Base-by-base conservation (phyloP, 768 basidiomycete species). In the Ramaria sp. region DNA sequence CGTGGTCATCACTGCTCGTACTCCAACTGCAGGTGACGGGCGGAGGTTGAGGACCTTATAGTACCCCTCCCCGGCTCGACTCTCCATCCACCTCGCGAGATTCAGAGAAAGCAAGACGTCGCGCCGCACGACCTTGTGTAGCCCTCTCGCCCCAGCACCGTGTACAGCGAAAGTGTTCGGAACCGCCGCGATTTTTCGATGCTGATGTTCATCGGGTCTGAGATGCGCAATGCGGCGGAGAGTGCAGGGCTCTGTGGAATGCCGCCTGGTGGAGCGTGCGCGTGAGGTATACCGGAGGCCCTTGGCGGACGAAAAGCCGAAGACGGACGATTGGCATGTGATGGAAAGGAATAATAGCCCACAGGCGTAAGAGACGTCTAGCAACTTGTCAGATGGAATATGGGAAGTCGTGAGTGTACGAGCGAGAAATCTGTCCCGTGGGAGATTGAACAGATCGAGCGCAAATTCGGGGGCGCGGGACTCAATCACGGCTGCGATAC, bases 111-210 rank as follows among this genome's bases (percentile, higher is more conserved):
- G 70, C 1, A 43, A 55, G 37, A 72, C 59, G 61, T 74, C 71
- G 27, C 69, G 63, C 7, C 45, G 50, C 18, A 74, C 58, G 13
- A 74, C 60, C 16, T 68, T 62, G 53, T 25, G 60, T 72, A 74
- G 2, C 73, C 73, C 9, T 65, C 57, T 41, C 59, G 58, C 10
- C 73, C 73, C 13, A 75, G 61, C 20, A 67, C 65, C 3, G 70
- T 66, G 56, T 67, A 68, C 12, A 75, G 48, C 0, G 72, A 70
- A 13, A 75, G 61, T 0, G 69, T 70, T 8, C 72, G 63, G 60
- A 73, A 72, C 10, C 73, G 61, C 10, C 71, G 59, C 1, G 69
- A 70, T 59, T 73, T 75, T 55, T 75, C 73, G 43, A 73, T 63
- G 32, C 62, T 61, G 30, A 66, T 59, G 58, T 71, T 70, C 20